Base-by-base conservation (phyloP, 2,329 filamentous ascomycete species). In the Daldinia sp. region DNA sequence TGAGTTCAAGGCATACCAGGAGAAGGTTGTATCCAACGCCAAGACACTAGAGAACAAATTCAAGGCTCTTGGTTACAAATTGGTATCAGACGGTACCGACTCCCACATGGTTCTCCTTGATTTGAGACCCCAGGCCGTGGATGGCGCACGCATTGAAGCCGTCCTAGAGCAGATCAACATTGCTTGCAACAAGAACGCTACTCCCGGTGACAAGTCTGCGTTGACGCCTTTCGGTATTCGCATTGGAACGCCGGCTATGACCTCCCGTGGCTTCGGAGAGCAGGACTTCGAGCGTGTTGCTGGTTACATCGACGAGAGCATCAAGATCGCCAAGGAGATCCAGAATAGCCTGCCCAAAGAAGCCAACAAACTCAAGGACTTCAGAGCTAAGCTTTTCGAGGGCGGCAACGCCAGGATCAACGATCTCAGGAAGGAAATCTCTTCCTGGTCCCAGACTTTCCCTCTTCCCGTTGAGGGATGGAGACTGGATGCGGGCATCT, bases 341-440 rank as follows among this genome's bases (percentile, higher is more conserved):
- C 95, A 98, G 84, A 84, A 77, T 62, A 82, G 85, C 68, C 87
- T 98, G 21, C 94, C 95, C 78, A 97, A 97, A 88, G 91, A 95
- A 80, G 93, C 92, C 75, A 99, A 98, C 89, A 97, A 96, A 89
- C 92, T 96, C 79, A 98, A 98, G 89, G 95, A 99, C 85, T 98
- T 99, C 90, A 96, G 94, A 86, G 89, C 88, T 77, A 94, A 93
- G 87, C 92, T 97, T 66, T 87, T 91, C 61, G 82, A 85, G 70
- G 94, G 93, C 68, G 86, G 90, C 75, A 85, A 96, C 49, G 80
- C 87, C 64, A 91, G 94, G 83, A 94, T 99, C 81, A 89, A 91
- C 77, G 86, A 85, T 71, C 85, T 97, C 77, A 91, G 89, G 83
- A 90, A 93, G 83, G 94, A 98, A 86, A 93, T 99, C 77, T 84